Conservation (phyloP, 768 basidiomycete genomes). For the Lactifluus subvellereus region DNA sequence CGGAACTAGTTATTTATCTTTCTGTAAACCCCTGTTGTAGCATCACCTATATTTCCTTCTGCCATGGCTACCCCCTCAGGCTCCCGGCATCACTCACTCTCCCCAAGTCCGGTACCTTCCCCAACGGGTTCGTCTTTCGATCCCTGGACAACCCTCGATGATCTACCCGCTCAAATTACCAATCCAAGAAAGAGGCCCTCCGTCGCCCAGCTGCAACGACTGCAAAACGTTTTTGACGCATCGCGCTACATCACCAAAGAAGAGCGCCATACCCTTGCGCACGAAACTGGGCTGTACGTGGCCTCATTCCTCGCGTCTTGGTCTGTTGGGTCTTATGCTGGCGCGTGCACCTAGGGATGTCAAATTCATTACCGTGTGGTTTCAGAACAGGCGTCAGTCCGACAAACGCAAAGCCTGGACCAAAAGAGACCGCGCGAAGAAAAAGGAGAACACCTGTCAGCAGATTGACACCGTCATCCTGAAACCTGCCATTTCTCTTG, state of each 20-base stretch:
- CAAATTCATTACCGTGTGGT: constrained; percentile 23
- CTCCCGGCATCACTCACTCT: constrained; percentile 3
- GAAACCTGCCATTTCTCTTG: constrained; percentile 38
- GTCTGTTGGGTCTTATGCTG: background rate
- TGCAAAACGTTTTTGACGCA: constrained; percentile 12
- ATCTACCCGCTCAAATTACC: background rate
- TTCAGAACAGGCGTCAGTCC: constrained; percentile 24
- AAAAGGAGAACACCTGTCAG: constrained; percentile 18
- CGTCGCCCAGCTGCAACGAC: constrained; percentile 9
- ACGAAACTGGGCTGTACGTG: constrained; percentile 10
- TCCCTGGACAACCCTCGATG: background rate
- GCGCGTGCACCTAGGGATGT: constrained; percentile 8
- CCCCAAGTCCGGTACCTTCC: constrained; percentile 6
- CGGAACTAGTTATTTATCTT: background rate
- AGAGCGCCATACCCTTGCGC: constrained; percentile 8
- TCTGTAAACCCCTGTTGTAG: constrained; percentile 8
- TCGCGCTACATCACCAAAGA: constrained; percentile 15
- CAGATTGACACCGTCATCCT: constrained; percentile 19
- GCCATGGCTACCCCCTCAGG: background rate
- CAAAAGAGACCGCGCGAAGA: constrained; percentile 19
- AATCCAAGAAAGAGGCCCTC: constrained; percentile 12
- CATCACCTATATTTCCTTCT: background rate
- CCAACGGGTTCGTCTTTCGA: background rate
- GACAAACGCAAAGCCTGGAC: constrained; percentile 24
- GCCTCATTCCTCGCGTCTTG: background rate